These are phyloP conservation scores for Penicillium simplicissimum DNA, from an alignment of 495 filamentous ascomycete genomes.

Conservation along the genomic window DNA sequence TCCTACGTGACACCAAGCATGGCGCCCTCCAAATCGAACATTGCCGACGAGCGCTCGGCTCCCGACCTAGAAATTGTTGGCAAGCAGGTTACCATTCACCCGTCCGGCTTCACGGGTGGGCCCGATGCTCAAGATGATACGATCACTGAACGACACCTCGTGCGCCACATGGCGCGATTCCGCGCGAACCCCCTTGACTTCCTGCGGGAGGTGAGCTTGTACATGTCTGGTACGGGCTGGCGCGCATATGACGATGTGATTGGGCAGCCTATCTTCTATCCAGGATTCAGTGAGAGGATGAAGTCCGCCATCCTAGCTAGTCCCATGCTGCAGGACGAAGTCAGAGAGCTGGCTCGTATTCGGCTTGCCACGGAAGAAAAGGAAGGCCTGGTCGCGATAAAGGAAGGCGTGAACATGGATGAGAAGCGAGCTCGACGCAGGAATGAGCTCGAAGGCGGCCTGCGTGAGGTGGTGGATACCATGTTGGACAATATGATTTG, in stretches of 20 bases:
- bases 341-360: slow-evolving; percentile 72
- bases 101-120: slow-evolving; percentile 62
- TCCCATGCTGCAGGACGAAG: slow-evolving; percentile 69
- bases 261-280: slow-evolving; percentile 90
- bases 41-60: slow-evolving; percentile 50
- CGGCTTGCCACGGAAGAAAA: slow-evolving; percentile 72
- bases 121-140: slow-evolving; percentile 40
- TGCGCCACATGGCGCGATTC: slow-evolving; percentile 82
- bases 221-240: slow-evolving; percentile 91
- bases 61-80: slow-evolving; percentile 84
- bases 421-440: slow-evolving; percentile 57
- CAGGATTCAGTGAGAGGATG: slow-evolving; percentile 90
- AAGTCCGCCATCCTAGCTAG: slow-evolving; percentile 72
- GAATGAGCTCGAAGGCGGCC: slow-evolving; percentile 61
- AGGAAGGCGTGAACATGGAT: slow-evolving; percentile 38
- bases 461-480: slow-evolving; percentile 75
- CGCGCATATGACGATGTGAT: slow-evolving; percentile 87
- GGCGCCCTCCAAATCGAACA: slow-evolving; percentile 37
- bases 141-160: slow-evolving; percentile 67
- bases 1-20: slow-evolving; percentile 24
- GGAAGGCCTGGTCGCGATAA: slow-evolving; percentile 64
- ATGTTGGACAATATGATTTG: slow-evolving; percentile 96
- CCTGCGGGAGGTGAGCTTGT: slow-evolving; percentile 85
- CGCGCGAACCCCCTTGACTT: slow-evolving; percentile 72
- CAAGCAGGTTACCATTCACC: slow-evolving; percentile 75